Conservation (phyloP, 257 asterid genomes). For the Perilla frutescens region DNA sequence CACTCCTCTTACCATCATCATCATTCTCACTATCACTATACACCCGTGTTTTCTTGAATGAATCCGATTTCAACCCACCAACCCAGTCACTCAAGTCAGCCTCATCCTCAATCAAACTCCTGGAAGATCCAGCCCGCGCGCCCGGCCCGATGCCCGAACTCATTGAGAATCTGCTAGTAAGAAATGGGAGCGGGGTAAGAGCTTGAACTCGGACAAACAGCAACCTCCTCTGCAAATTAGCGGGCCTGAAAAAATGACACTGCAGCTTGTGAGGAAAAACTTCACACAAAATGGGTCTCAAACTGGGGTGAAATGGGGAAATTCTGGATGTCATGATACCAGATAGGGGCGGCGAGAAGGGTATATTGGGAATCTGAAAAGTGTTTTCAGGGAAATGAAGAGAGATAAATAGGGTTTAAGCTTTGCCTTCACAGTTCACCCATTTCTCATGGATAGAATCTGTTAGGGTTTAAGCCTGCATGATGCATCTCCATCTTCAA, state of each 20-base stretch:
- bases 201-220: slow-evolving; percentile 32
- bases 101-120: slow-evolving; percentile 94
- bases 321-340: slow-evolving; percentile 60
- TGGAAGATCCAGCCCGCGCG: slow-evolving; percentile 48
- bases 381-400: slow-evolving; percentile 11
- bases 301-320: slow-evolving; percentile 51
- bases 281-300: slow-evolving; percentile 59
- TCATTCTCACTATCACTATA: slow-evolving; percentile 70
- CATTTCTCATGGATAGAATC: not conserved
- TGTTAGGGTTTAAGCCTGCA: slow-evolving; percentile 44
- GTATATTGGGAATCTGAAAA: slow-evolving; percentile 28
- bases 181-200: slow-evolving; percentile 24
- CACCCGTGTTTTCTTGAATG: slow-evolving; percentile 58
- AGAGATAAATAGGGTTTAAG: slow-evolving; percentile 59
- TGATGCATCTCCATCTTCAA: not conserved
- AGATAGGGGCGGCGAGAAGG: slow-evolving; percentile 6
- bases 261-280: slow-evolving; percentile 66
- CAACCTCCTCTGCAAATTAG: slow-evolving; percentile 39
- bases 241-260: slow-evolving; percentile 45
- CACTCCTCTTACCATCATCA: slow-evolving; percentile 38
- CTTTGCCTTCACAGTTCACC: slow-evolving; percentile 3
- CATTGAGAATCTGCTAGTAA: slow-evolving; percentile 45
- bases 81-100: slow-evolving; percentile 96
- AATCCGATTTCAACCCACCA: slow-evolving; percentile 70
- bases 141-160: slow-evolving; percentile 42